Base-by-base conservation (phyloP, 2,329 filamentous ascomycete genomes). In the Penicillium decumbens region DNA sequence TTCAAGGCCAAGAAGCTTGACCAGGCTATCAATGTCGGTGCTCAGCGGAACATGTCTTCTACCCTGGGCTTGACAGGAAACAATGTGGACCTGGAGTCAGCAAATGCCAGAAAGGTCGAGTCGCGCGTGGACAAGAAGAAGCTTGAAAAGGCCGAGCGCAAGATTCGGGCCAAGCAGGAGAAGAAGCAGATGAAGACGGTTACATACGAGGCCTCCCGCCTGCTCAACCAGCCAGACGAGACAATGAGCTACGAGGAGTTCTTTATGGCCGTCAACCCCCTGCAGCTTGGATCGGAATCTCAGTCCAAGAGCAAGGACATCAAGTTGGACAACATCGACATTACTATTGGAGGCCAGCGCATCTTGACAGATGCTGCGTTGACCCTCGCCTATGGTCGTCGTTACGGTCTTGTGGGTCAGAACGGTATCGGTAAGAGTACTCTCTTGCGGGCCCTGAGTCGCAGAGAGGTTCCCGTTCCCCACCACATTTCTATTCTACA, bases 351-450 rank as follows among this genome's bases (percentile, higher is more conserved):
- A 54, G 92, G 92, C 49, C 80, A 83, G 65, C 85, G 93, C 52
- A 98, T 98, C 57, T 76, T 97, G 60, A 88, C 87, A 39, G 92
- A 98, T 69, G 95, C 92, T 41, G 89, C 83, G 45, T 76, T 98
- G 51, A 96, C 90, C 1, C 78, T 98, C 56, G 86, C 93, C 0
- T 96, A 95, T 70, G 90, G 92, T 45, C 85, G 91, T 67, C 85
- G 93, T 58, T 98, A 98, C 72, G 93, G 93, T 83, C 77, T 98
- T 57, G 93, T 98, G 60, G 93, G 93, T 80, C 88, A 97, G 79
- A 98, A 98, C 81, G 93, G 93, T 89, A 92, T 98, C 57, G 93
- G 88, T 80, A 92, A 93, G 80, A 89, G 89, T 67, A 98, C 93
- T n/a, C 77, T 98, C 57, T 80, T 98, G 54, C 82, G 93, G 60